These are phyloP conservation scores for Pleoardoris graminearum DNA, from an alignment of 2,329 filamentous ascomycete genomes.

Conservation along the genomic window DNA sequence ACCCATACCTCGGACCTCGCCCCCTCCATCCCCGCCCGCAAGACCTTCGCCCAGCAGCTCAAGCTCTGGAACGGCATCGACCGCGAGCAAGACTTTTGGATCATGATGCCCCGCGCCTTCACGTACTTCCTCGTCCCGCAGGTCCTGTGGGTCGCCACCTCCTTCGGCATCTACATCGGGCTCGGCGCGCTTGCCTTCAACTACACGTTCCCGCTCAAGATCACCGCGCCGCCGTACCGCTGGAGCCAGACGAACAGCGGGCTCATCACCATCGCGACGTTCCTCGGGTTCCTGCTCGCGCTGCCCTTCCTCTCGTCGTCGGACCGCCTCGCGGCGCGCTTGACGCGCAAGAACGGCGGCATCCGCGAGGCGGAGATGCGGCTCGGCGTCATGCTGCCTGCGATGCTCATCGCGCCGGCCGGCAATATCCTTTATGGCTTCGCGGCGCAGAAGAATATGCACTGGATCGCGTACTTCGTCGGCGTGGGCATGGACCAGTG, in stretches of 20 bases:
- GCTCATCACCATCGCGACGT: conserved; percentile 39
- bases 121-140: conserved; percentile 45
- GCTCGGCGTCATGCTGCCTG: conserved; percentile 45
- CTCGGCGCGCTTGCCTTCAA: conserved; percentile 46
- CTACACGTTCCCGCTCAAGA: conserved; percentile 44
- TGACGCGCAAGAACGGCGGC: conserved; percentile 56
- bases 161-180: conserved; percentile 45
- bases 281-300: conserved; percentile 42
- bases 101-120: conserved; percentile 40
- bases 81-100: conserved; percentile 41
- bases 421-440: conserved; percentile 44
- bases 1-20: conserved; percentile 28
- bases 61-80: conserved; percentile 41
- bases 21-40: conserved; percentile 28
- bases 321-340: conserved; percentile 57
- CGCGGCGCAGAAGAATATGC: conserved; percentile 36
- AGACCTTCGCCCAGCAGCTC: conserved; percentile 34
- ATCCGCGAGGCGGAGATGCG: conserved; percentile 62
- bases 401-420: conserved; percentile 39
- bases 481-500: conserved; percentile 44
- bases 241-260: conserved; percentile 35
- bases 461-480: conserved; percentile 46
- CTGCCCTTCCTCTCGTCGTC: conserved; percentile 40
- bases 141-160: conserved; percentile 45
- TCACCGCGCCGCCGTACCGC: conserved; percentile 39